These are phyloP conservation scores for Ophiostoma quercus DNA, from an alignment of 2,329 filamentous ascomycete species.

Conservation along the genomic window DNA sequence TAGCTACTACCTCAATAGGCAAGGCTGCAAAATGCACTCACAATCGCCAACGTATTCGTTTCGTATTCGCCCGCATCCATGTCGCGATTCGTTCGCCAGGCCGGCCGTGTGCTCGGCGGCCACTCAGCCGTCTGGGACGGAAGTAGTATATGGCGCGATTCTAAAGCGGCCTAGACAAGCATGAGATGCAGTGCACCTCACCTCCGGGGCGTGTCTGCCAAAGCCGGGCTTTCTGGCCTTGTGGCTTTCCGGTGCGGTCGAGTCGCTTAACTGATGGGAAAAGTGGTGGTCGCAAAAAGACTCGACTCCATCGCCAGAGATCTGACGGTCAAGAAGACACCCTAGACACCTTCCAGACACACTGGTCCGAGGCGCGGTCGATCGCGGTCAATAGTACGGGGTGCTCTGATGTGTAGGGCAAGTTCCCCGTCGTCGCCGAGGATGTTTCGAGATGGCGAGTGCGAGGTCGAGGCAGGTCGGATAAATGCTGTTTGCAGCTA, in stretches of 20 bases:
- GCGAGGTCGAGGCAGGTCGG: background rate
- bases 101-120: slow-evolving; percentile 26
- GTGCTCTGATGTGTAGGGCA: background rate
- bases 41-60: slow-evolving; percentile 56
- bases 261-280: background rate
- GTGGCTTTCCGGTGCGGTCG: background rate
- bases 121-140: slow-evolving; percentile 22
- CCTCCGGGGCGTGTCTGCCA: background rate
- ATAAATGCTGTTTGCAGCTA: background rate
- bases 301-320: slow-evolving; percentile 39
- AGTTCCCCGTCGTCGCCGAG: slow-evolving; percentile 3
- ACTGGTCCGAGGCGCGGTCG: background rate
- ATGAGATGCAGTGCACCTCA: slow-evolving; percentile 15
- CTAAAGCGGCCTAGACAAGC: slow-evolving; percentile 15
- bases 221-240: background rate
- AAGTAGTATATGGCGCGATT: slow-evolving; percentile 19
- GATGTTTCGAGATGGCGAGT: background rate
- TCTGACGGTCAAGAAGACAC: background rate
- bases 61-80: slow-evolving; percentile 61
- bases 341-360: background rate
- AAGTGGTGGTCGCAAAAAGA: slow-evolving; percentile 21
- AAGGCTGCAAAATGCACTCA: slow-evolving; percentile 34
- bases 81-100: slow-evolving; percentile 37
- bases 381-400: background rate
- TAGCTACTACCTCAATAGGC: background rate